Percentiles rank a stretch among this genome's conserved stretches.
These are phyloP conservation scores for Papiliotrema laurentii DNA, from an alignment of 1,284 basidiomycete species.

Conservation along the genomic window DNA sequence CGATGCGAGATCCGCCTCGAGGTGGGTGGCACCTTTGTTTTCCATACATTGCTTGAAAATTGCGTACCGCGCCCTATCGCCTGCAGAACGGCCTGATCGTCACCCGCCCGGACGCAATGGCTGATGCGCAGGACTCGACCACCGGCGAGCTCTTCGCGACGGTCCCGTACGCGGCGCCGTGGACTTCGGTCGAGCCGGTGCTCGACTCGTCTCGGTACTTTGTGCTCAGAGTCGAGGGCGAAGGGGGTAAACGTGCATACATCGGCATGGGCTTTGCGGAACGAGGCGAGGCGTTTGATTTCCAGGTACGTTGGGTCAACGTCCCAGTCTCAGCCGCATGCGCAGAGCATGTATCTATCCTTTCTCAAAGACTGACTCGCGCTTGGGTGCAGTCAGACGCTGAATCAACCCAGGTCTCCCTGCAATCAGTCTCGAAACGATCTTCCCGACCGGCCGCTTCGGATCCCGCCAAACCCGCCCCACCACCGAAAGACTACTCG, in stretches of 20 bases:
- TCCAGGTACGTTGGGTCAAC: slow-evolving; percentile 47
- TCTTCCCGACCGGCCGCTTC: slow-evolving; percentile 19
- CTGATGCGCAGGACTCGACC: slow-evolving; percentile 29
- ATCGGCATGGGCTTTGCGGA: slow-evolving; percentile 93
- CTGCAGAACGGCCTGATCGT: not conserved
- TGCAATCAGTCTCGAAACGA: slow-evolving; percentile 93
- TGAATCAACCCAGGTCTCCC: slow-evolving; percentile 59
- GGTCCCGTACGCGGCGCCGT: slow-evolving; percentile 73
- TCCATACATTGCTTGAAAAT: not conserved
- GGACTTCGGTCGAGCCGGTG: slow-evolving; percentile 84
- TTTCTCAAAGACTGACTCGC: not conserved
- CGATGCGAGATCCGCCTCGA: slow-evolving; percentile 46
- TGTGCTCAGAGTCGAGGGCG: slow-evolving; percentile 79
- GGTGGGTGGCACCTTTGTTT: slow-evolving; percentile 23
- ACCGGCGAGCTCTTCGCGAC: slow-evolving; percentile 69
- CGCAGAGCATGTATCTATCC: not conserved
- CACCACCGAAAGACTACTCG: slow-evolving; percentile 89
- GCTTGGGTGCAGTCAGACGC: not conserved
- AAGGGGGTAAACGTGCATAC: slow-evolving; percentile 78
- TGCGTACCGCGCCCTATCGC: not conserved
- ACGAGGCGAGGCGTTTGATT: slow-evolving; percentile 87
- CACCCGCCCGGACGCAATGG: not conserved
- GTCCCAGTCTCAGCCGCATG: not conserved
- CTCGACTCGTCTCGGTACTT: slow-evolving; percentile 96
- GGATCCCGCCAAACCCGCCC: slow-evolving; percentile 53